These are phyloP conservation scores for Calonectria montana DNA, from an alignment of 2,329 filamentous ascomycete genomes.

Conservation along the genomic window DNA sequence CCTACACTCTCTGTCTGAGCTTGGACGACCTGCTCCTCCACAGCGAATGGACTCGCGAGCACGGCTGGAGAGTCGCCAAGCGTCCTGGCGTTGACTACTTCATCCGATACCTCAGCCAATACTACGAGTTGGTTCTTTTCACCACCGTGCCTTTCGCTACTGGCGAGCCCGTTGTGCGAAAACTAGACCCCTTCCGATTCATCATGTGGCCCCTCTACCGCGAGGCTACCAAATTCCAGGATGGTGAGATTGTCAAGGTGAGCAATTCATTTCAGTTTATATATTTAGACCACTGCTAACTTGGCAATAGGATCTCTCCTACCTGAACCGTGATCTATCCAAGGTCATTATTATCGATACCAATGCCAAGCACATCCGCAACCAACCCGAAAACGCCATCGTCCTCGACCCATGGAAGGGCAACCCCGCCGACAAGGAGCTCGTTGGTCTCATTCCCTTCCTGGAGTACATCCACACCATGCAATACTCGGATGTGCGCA, in stretches of 20 bases:
- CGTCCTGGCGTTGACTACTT: constrained; percentile 97
- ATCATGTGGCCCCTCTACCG: constrained; percentile 95
- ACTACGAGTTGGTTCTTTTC: constrained; percentile 98
- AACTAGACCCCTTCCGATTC: constrained; percentile 94
- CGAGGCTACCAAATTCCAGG: constrained; percentile 96
- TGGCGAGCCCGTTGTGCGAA: constrained; percentile 88
- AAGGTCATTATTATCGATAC: constrained; percentile 97
- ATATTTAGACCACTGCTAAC: constrained; percentile 27
- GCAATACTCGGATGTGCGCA: constrained; percentile 88
- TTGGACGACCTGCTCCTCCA: constrained; percentile 95
- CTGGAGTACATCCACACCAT: constrained; percentile 97
- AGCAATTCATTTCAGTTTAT: constrained; percentile 31
- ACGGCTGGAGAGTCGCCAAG: constrained; percentile 96
- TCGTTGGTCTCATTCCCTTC: constrained; percentile 93
- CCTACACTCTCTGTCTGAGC: constrained; percentile 92
- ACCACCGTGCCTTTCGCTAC: constrained; percentile 87
- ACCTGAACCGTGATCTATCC: constrained; percentile 93
- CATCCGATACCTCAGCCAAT: constrained; percentile 93
- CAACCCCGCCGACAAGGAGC: constrained; percentile 82
- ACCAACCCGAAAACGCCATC: constrained; percentile 97
- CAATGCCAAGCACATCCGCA: constrained; percentile 81
- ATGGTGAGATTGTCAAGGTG: constrained; percentile 96
- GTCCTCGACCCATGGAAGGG: constrained; percentile 92
- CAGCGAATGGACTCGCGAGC: constrained; percentile 92
- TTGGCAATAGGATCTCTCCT: constrained; percentile 82